A percentile compares a stretch with the other conserved stretches of the same genome.
Conservation (phyloP, 345 rosid genomes). For the Boechera divaricarpa region DNA sequence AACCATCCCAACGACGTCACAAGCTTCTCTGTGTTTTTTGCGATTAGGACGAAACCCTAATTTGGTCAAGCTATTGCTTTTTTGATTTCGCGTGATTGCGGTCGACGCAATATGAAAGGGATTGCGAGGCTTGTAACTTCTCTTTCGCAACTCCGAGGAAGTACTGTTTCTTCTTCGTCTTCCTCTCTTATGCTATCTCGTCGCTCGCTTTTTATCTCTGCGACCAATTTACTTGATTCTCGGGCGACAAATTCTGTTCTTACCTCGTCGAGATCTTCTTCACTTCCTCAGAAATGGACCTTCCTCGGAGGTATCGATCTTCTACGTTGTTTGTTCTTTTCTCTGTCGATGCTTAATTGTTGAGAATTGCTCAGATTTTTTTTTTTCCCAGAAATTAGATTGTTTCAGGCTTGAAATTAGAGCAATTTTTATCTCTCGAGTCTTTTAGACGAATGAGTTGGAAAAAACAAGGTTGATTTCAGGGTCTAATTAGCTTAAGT, state of each 20-base stretch:
- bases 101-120: slow-evolving; percentile 30
- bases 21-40: background rate
- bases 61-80: background rate
- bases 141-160: slow-evolving; percentile 32
- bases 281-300: slow-evolving; percentile 47
- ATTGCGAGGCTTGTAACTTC: slow-evolving; percentile 35
- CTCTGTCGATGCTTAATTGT: too few relatives aligned
- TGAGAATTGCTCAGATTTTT: background rate
- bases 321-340: background rate
- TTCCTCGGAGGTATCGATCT: slow-evolving; percentile 51
- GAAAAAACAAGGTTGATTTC: background rate
- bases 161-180: background rate
- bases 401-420: background rate
- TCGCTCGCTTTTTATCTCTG: slow-evolving; percentile 46
- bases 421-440: background rate
- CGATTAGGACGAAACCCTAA: slow-evolving; percentile 25
- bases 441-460: background rate
- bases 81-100: background rate
- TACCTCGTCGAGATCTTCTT: slow-evolving; percentile 36
- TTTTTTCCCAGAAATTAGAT: background rate
- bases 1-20: background rate
- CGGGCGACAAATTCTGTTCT: slow-evolving; percentile 18
- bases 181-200: slow-evolving; percentile 39
- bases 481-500: slow-evolving; percentile 6
- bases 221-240: slow-evolving; percentile 35